A percentile compares a stretch with the other conserved stretches of the same genome.
These are phyloP conservation scores for Aureobasidium mangrovei DNA, from an alignment of 2,329 filamentous ascomycete genomes.

Conservation along the genomic window DNA sequence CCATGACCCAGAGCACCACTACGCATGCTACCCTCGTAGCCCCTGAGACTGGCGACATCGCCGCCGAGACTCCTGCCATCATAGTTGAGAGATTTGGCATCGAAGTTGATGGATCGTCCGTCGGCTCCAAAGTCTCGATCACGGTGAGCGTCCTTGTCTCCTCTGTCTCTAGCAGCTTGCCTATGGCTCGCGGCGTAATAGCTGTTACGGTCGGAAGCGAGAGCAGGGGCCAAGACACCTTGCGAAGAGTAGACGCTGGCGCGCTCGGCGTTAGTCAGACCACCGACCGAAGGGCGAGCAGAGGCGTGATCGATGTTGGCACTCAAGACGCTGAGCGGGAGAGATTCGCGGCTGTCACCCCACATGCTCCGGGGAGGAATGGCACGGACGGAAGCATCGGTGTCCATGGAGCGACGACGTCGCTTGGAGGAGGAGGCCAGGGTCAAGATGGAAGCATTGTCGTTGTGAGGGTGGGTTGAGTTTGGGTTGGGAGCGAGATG, in stretches of 20 bases:
- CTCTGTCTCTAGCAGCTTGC: constrained; percentile 15
- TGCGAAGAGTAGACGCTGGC: constrained; percentile 59
- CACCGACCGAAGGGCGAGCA: constrained; percentile 43
- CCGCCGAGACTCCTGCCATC: constrained; percentile 17
- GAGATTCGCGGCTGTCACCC: constrained; percentile 70
- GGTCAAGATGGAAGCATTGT: constrained; percentile 79
- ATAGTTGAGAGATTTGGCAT: constrained; percentile 20
- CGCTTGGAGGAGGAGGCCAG: constrained; percentile 75
- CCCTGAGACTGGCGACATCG: constrained; percentile 70
- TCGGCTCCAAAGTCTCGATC: constrained; percentile 12
- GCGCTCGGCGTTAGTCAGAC: constrained; percentile 54
- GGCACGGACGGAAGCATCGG: constrained; percentile 75
- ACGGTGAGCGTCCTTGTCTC: constrained; percentile 17
- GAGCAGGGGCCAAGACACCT: constrained; percentile 44
- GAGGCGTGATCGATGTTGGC: constrained; percentile 50
- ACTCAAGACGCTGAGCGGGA: constrained; percentile 70
- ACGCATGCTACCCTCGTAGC: constrained; percentile 70
- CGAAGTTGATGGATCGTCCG: constrained; percentile 18
- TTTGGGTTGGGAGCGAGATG: constrained; percentile 18
- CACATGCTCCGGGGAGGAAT: constrained; percentile 75
- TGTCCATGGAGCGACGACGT: constrained; percentile 71
- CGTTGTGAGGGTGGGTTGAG: constrained; percentile 49
- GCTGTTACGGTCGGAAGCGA: constrained; percentile 71
- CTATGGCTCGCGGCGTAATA: constrained; percentile 58
- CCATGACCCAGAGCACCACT: constrained; percentile 71